A percentile compares a stretch with the other conserved stretches of the same genome.
These are phyloP conservation scores for Papiliotrema terrestris DNA, from an alignment of 1,284 basidiomycete genomes.

Conservation along the genomic window DNA sequence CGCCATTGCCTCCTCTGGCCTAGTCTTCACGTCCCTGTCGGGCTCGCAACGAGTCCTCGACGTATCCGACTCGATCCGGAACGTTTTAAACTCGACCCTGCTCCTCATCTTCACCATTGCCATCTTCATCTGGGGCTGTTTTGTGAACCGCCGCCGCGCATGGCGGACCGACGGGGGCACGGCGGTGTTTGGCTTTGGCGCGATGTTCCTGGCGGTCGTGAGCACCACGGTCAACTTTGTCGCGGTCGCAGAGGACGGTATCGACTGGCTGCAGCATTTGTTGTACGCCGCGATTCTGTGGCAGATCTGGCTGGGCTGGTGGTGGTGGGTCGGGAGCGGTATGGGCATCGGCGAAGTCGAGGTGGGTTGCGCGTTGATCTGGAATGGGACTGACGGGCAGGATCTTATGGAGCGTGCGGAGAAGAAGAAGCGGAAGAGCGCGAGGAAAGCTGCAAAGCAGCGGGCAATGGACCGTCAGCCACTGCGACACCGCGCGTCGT, in stretches of 20 bases:
- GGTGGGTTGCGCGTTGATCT: conserved; percentile 16
- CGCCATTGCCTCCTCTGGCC: conserved; percentile 75
- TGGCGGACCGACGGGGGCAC: conserved; percentile 97
- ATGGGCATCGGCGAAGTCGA: conserved; percentile 58
- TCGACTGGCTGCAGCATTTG: conserved; percentile 77
- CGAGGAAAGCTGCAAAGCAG: conserved; percentile 20
- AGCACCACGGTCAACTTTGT: conserved; percentile 81
- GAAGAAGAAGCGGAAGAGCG: conserved; percentile 38
- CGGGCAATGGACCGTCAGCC: conserved; percentile 1
- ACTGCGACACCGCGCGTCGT: conserved; percentile 12
- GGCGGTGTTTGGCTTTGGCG: conserved; percentile 83
- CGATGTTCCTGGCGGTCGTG: conserved; percentile 70
- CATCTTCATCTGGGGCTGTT: conserved; percentile 87
- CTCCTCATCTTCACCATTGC: conserved; percentile 88
- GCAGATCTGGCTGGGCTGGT: conserved; percentile 83
- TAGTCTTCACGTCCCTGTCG: conserved; percentile 77
- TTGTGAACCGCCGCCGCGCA: conserved; percentile 84
- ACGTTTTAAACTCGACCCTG: conserved; percentile 92
- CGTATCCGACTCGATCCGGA: conserved; percentile 75
- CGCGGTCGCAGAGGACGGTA: conserved; percentile 77
- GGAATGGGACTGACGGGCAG: conserved; percentile 7
- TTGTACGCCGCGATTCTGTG: conserved; percentile 85
- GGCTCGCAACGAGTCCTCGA: conserved; percentile 53
- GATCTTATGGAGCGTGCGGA: conserved; percentile 47
- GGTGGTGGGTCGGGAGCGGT: conserved; percentile 96